A percentile compares a stretch with the other conserved stretches of the same genome.
These are phyloP conservation scores for Neoboletus subvelutipes DNA, from an alignment of 768 basidiomycete genomes.

Conservation along the genomic window DNA sequence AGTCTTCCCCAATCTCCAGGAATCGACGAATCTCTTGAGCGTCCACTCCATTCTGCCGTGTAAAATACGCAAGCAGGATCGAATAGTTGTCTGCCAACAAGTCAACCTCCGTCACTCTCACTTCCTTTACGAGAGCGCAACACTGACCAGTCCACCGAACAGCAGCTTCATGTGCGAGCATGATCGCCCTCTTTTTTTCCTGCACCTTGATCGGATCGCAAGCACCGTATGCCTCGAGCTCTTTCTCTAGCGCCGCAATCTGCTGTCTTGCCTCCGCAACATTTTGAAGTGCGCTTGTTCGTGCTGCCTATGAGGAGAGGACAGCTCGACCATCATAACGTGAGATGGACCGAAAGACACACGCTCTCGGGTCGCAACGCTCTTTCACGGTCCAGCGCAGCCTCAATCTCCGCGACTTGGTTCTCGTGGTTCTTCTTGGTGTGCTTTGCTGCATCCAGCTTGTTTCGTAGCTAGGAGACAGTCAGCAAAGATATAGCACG, in stretches of 20 bases:
- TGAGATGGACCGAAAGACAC: conserved; percentile 11
- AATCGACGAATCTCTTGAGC: conserved; percentile 63
- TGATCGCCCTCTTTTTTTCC: conserved; percentile 67
- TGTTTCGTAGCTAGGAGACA: conserved; percentile 52
- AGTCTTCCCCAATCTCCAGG: conserved; percentile 68
- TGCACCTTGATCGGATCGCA: conserved; percentile 84
- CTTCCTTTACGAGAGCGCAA: neutral
- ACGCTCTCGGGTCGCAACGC: conserved; percentile 59
- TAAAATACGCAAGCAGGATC: conserved; percentile 63
- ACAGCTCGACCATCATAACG: neutral
- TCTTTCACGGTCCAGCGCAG: conserved; percentile 50
- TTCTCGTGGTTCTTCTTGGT: conserved; percentile 39
- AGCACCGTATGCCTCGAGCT: conserved; percentile 75
- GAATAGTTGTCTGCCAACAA: conserved; percentile 61
- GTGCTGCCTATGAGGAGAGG: conserved; percentile 46
- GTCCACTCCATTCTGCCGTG: conserved; percentile 57
- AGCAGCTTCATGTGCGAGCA: conserved; percentile 80
- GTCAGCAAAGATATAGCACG: neutral
- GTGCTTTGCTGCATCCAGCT: conserved; percentile 51
- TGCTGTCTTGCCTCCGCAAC: conserved; percentile 50
- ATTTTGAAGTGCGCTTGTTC: conserved; percentile 51
- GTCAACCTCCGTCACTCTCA: conserved; percentile 2
- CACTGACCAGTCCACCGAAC: conserved; percentile 84
- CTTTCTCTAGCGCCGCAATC: conserved; percentile 54
- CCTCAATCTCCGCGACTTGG: conserved; percentile 51